Percentiles rank a stretch among this genome's conserved stretches.
phyloP scores from a whole-genome alignment of 148 eudicot species.

The Tetragonia tetragonoides region DNA sequence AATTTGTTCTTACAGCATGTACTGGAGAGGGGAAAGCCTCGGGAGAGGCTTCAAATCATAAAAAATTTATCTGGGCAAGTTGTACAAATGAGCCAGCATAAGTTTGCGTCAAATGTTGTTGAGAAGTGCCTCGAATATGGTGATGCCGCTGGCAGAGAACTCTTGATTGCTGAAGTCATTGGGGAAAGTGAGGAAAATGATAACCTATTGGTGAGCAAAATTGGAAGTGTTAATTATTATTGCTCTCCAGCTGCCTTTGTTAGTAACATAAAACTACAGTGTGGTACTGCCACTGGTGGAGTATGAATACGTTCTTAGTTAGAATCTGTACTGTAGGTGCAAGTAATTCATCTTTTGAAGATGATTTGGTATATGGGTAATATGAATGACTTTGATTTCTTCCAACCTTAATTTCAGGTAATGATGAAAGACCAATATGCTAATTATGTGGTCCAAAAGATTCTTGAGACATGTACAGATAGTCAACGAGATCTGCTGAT shows the following conservation, averaged over 20 bases:
- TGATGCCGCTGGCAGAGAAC: constrained; percentile 49
- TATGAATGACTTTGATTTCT: not conserved
- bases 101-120: constrained; percentile 79
- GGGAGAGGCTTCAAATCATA: constrained; percentile 53
- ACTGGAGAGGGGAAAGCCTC: constrained; percentile 61
- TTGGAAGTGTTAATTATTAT: not conserved
- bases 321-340: too few species aligned
- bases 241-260: not conserved
- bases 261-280: not conserved
- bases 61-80: constrained; percentile 52
- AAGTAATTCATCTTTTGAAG: too few species aligned
- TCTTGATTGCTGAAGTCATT: constrained; percentile 55
- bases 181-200: constrained; percentile 57
- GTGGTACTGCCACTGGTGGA: not conserved
- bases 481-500: constrained; percentile 52
- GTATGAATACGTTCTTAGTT: too few species aligned
- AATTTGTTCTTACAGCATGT: constrained; percentile 56
- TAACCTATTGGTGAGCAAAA: constrained; percentile 52
- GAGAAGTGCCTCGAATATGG: constrained; percentile 73
- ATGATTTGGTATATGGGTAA: too few species aligned
- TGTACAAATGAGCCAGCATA: constrained; percentile 80
- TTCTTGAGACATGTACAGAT: constrained; percentile 51
- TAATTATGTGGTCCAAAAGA: constrained; percentile 69
- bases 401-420: constrained; percentile 28
- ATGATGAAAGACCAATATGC: constrained; percentile 85